Evolutionary conservation across 2,329 filamentous ascomycete species (phyloP), one percentile per base, ranked within the genome.

Genomic region (Fusarium pseudograminearum): DNA sequence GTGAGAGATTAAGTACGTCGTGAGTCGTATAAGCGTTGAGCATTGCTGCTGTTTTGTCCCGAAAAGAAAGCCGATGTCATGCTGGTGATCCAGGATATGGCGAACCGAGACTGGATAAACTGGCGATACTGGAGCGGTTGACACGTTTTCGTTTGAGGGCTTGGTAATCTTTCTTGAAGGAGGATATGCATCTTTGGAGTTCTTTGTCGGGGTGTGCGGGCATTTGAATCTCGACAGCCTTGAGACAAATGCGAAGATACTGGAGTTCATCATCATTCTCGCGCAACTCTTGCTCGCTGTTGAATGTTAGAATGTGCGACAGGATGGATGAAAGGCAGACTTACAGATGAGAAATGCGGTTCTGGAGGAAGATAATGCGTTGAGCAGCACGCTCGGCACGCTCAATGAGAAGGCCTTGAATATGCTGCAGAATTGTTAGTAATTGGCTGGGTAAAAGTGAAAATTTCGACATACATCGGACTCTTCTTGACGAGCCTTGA

Each of bases 181-280:
- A 84, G 61, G 83, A 79, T 67, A 90, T 89, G 76, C 86, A 88
- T 65, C 85, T 83, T 65, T 84, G 81, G 34, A 90, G 83, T 62
- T 89, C 87, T 30, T 82, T 80, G 75, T 89, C 86, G 4, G 82
- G 81, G 60, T 84, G 83, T 44, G 81, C 77, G 7, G 85, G 81
- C 74, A 85, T 84, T 70, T 88, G 86, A 20, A 89, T 84, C 79
- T 90, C 87, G 70, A 90, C 84, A 24, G 86, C 87, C 69, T 89
- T 87, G 66, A 90, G 82, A 74, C 87, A 85, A 65, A 92, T 86
- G 60, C 87, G 86, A 42, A 89, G 83, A 74, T 87, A 87, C 45
- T 86, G 83, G 30, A 91, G 82, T 74, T 90, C 88, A 41, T 87
- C 85, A 66, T 89, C 86, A 73, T 85, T 85, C 70, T 86, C 83